Evolutionary conservation across 2,329 filamentous ascomycete species (phyloP).

Genomic region (Paraconiothyrium brasiliense): DNA sequence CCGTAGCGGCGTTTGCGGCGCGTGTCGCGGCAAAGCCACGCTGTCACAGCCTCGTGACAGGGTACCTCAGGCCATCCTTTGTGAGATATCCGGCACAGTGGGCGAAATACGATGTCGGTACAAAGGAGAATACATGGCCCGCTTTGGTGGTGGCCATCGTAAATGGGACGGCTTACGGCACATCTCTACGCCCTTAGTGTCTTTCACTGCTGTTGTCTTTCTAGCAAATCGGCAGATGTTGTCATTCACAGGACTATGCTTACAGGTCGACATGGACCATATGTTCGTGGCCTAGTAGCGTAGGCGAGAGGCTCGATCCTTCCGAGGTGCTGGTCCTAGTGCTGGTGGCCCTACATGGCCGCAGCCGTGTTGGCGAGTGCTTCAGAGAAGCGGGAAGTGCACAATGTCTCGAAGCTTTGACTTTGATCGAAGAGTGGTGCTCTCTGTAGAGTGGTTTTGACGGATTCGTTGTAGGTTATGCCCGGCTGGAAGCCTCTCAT

Average conservation of each 20-base stretch:
- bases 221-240: background rate
- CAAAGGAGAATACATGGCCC: background rate
- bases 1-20: conserved; percentile 12
- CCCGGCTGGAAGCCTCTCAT: conserved; percentile 6
- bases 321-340: background rate
- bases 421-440: background rate
- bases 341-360: conserved; percentile 7
- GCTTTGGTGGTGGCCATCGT: background rate
- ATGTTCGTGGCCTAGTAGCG: background rate
- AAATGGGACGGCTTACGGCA: background rate
- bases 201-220: background rate
- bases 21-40: conserved; percentile 13
- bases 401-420: conserved; percentile 10
- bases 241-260: background rate
- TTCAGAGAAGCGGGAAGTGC: background rate
- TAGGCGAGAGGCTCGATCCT: conserved; percentile 6
- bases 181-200: background rate
- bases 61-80: background rate
- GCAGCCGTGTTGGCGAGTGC: background rate
- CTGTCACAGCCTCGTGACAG: background rate
- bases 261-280: conserved; percentile 4
- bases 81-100: background rate
- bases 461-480: background rate
- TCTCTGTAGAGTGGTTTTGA: background rate
- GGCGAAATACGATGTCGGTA: background rate